Percentiles rank a stretch among this genome's conserved stretches.
Conservation (phyloP, 129 eudicot species). For the Flaveria linearis region DNA sequence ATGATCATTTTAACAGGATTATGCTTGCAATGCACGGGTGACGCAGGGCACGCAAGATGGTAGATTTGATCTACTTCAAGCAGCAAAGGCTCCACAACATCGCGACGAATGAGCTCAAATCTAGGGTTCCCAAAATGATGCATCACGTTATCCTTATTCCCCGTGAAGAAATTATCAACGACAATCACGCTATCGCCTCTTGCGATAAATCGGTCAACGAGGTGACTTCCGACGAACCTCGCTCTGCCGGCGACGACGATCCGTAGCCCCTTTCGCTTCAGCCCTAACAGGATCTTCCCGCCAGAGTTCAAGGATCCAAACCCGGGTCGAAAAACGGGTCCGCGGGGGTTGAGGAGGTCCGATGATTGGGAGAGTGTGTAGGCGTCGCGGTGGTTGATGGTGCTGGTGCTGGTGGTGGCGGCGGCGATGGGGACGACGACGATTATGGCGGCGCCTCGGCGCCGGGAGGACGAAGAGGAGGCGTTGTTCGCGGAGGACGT, state of each 20-base stretch:
- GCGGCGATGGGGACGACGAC: conserved; percentile 38
- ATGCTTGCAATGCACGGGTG: conserved; percentile 84
- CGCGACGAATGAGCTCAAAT: conserved; percentile 83
- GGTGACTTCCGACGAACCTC: conserved; percentile 87
- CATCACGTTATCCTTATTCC: conserved; percentile 81
- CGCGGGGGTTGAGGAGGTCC: conserved; percentile 16
- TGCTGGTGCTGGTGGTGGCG: background rate
- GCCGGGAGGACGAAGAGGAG: conserved; percentile 41
- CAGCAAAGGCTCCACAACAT: no score
- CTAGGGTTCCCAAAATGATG: conserved; percentile 92
- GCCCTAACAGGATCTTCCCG: conserved; percentile 73
- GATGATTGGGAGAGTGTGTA: conserved; percentile 29
- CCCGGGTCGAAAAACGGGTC: conserved; percentile 31
- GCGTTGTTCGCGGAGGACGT: conserved; percentile 44
- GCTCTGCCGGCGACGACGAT: conserved; percentile 94
- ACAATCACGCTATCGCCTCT: conserved; percentile 93
- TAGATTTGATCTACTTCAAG: conserved; percentile 99
- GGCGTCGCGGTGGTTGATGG: conserved; percentile 22
- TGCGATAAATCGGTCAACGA: conserved; percentile 74
- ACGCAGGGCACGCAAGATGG: conserved; percentile 93
- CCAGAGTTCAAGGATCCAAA: conserved; percentile 49
- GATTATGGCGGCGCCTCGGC: conserved; percentile 42
- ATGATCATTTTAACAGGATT: no score
- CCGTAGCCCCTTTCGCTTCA: conserved; percentile 65
- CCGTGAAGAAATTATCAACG: conserved; percentile 90